Percentiles rank a stretch among this genome's conserved stretches.
These are phyloP conservation scores for Suhomyces choctaworum DNA, from an alignment of 1,139 yeast species.

Conservation along the genomic window DNA sequence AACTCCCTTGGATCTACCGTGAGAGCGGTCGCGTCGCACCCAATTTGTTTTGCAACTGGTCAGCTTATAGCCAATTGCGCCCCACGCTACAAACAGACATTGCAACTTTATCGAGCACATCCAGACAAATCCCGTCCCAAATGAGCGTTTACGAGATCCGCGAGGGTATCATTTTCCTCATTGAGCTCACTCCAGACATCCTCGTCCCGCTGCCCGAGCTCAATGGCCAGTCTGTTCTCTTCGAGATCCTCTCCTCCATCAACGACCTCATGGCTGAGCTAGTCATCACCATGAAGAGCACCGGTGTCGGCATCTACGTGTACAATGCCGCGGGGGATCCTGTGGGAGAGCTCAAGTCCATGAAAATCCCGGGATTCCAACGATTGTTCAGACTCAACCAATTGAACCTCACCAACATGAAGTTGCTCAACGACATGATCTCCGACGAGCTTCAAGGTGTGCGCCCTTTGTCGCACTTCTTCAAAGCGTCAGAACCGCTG, in stretches of 20 bases:
- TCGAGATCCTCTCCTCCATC: slow-evolving; percentile 54
- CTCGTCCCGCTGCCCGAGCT: slow-evolving; percentile 37
- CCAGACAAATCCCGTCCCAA: too few species aligned
- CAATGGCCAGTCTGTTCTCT: slow-evolving; percentile 43
- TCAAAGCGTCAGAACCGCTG: slow-evolving; percentile 17
- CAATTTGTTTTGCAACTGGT: too few species aligned
- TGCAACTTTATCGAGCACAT: too few species aligned
- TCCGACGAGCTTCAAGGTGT: slow-evolving; percentile 28
- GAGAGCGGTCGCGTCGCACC: too few species aligned
- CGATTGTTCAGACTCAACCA: slow-evolving; percentile 38
- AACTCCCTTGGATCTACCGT: too few species aligned
- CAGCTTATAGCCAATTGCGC: too few species aligned
- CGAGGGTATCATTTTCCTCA: slow-evolving; percentile 63
- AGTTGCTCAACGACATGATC: slow-evolving; percentile 34
- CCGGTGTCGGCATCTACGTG: slow-evolving; percentile 68
- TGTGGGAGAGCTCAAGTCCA: slow-evolving; percentile 22
- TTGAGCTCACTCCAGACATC: slow-evolving; percentile 58
- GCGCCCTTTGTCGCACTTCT: slow-evolving; percentile 18
- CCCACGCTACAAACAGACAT: too few species aligned
- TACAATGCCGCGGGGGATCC: slow-evolving; percentile 43
- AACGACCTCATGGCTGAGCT: slow-evolving; percentile 57
- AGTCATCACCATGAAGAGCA: slow-evolving; percentile 57
- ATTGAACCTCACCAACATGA: slow-evolving; percentile 43
- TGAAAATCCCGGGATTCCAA: slow-evolving; percentile 30
- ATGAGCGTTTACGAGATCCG: slow-evolving; percentile 44